phyloP scores from a whole-genome alignment of 208 protist species.

The Trypanosoma lewisi region DNA sequence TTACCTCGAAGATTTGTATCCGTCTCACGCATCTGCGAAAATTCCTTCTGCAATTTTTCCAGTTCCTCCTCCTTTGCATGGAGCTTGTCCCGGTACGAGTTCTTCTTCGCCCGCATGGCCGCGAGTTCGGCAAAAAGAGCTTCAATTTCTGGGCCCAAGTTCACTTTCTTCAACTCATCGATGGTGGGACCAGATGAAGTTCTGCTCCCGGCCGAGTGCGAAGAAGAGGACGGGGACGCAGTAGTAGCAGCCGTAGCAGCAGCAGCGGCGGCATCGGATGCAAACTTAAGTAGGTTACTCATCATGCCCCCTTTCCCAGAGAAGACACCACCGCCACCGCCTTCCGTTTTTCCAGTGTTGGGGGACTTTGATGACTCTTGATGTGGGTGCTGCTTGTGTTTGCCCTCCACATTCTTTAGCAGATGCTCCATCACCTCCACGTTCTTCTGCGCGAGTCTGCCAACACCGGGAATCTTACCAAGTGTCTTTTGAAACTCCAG shows the following conservation, averaged over 20 bases:
- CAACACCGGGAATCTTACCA: constrained; percentile 69
- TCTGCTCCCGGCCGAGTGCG: too few relatives aligned
- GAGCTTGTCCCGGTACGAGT: constrained; percentile 77
- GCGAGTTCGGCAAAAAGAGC: constrained; percentile 81
- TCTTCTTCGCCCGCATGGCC: constrained; percentile 73
- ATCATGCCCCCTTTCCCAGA: neutral
- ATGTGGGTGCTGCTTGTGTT: neutral
- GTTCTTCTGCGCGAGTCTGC: constrained; percentile 70
- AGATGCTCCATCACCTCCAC: constrained; percentile 68
- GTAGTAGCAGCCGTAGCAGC: neutral
- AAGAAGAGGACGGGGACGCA: too few relatives aligned
- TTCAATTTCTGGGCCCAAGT: constrained; percentile 87
- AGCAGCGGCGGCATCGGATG: neutral
- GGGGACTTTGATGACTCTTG: neutral
- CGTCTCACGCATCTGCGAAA: constrained; percentile 28
- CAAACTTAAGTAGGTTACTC: neutral
- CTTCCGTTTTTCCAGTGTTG: neutral
- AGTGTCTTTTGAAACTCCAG: constrained; percentile 81
- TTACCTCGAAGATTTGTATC: constrained; percentile 57
- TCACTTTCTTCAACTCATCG: constrained; percentile 80
- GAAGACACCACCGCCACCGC: neutral
- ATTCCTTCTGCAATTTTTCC: constrained; percentile 34
- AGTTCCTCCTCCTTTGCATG: constrained; percentile 30
- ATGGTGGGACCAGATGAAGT: constrained; percentile 48
- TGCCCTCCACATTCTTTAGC: constrained; percentile 33